These are phyloP conservation scores for Candida namnaoensis DNA, from an alignment of 805 yeast species.

Conservation along the genomic window DNA sequence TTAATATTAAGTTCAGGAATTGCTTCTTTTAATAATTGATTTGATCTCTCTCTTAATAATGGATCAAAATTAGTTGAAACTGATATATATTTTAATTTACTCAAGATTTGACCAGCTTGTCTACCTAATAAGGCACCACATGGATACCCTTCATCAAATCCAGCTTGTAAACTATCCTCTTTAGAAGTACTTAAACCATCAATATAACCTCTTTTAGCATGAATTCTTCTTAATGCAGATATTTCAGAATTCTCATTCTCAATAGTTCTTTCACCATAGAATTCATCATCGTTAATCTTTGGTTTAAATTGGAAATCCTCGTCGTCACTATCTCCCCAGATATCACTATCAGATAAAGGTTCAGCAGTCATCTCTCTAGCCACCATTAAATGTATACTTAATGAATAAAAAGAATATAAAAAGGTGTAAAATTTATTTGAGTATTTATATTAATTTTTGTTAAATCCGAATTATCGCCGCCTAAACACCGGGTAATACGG, in stretches of 20 bases:
- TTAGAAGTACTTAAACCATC: constrained; percentile 70
- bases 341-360: constrained; percentile 14
- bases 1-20: constrained; percentile 46
- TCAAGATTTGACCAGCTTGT: constrained; percentile 55
- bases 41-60: constrained; percentile 11
- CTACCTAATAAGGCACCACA: constrained; percentile 66
- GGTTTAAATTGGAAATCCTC: constrained; percentile 20
- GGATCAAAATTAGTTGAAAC: constrained; percentile 11
- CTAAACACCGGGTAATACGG: too few relatives aligned
- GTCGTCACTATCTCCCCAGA: constrained; percentile 25
- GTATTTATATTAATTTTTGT: too few relatives aligned
- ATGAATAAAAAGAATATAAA: too few relatives aligned
- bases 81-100: constrained; percentile 31
- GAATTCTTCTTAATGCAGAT: constrained; percentile 45
- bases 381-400: too few relatives aligned
- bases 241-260: constrained; percentile 15
- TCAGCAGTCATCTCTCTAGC: background rate
- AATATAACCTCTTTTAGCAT: constrained; percentile 72
- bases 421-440: too few relatives aligned
- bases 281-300: constrained; percentile 19
- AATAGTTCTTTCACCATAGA: constrained; percentile 23
- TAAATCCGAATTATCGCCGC: too few relatives aligned
- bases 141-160: constrained; percentile 77
- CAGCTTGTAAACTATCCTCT: constrained; percentile 63
- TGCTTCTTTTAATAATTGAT: constrained; percentile 25